Base-by-base conservation (phyloP, 2,329 filamentous ascomycete genomes). In the Fusarium luffae region DNA sequence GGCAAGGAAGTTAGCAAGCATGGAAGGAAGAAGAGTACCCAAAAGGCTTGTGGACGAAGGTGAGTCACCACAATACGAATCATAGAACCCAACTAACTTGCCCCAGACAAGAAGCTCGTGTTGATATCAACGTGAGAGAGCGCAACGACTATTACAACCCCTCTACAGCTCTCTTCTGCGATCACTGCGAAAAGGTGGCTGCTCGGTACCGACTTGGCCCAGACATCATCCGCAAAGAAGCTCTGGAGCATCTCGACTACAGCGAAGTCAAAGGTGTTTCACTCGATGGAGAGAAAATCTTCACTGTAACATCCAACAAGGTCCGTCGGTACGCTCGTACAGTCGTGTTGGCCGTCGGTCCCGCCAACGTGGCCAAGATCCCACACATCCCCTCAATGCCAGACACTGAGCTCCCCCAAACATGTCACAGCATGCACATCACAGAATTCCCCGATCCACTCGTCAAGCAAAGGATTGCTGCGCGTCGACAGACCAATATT, bases 1-100 rank as follows among this genome's bases (percentile, higher is more conserved):
- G 92, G 93, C 0, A 93, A 91, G 74, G 92, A 94, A 74, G 78
- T 94, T 59, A 94, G 91, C 81, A 95, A 95, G 80, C 91, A 95
- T 77, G 86, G 88, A 61, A 91, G 90, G 82, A 93, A 93, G 83
- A 88, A 89, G 77, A 68, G 79, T 65, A 69, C 74, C 40, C 64
- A 74, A 6, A 70, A 71, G 59, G 68, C 70, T 13, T 80, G 76
- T 16, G 82, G 83, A 55, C 81, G 81, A 76, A 84, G 83, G 83
- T 84, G 66, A 79, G 79, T 72, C n/a, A 11, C 7, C 9, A 4
- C 4, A 0, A 3, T 18, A 30, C 13, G 2, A 7, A 21, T 5
- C 12, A 9, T 3, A 4, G 11, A 5, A 43, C 18, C 6, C 7
- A 34, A 27, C 55, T 66, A 0, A 66, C 32, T 1, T 5, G 1